Evolutionary conservation across 1,284 basidiomycete genomes (phyloP).

Genomic region (Trichosporon faecale): DNA sequence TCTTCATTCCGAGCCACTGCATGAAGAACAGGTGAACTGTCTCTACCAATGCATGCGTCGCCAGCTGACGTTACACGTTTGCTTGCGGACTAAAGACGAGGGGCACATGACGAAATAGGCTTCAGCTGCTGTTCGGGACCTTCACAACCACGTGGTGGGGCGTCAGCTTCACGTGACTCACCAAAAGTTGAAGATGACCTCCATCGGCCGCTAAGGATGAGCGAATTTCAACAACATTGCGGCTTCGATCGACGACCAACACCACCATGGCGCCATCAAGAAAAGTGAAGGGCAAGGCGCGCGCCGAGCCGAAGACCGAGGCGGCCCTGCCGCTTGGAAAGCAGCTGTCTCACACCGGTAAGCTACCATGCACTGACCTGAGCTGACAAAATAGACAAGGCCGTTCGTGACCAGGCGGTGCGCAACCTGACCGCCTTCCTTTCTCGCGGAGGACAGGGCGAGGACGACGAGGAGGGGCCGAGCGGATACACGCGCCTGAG

Average conservation of each 20-base stretch:
- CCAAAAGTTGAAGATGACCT: constrained; percentile 13
- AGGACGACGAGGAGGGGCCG: constrained; percentile 27
- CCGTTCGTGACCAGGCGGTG: constrained; percentile 57
- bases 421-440: constrained; percentile 57
- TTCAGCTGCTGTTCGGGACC: not conserved
- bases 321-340: constrained; percentile 67
- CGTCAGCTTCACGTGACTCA: constrained; percentile 3
- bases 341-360: constrained; percentile 84
- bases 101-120: not conserved
- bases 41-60: not conserved
- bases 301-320: constrained; percentile 31
- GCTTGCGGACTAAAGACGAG: not conserved
- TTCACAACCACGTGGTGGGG: not conserved
- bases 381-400: constrained; percentile 63
- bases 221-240: constrained; percentile 7
- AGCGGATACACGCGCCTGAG: constrained; percentile 53
- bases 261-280: constrained; percentile 9
- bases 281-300: constrained; percentile 32
- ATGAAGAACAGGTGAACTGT: too few relatives aligned
- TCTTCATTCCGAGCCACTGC: too few relatives aligned
- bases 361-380: constrained; percentile 29
- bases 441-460: constrained; percentile 61
- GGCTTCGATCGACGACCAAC: constrained; percentile 1
- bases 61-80: not conserved
- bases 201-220: not conserved